Evolutionary conservation across 768 basidiomycete species (phyloP), one percentile per base, ranked within the genome.

Genomic region (Kwoniella sp.): DNA sequence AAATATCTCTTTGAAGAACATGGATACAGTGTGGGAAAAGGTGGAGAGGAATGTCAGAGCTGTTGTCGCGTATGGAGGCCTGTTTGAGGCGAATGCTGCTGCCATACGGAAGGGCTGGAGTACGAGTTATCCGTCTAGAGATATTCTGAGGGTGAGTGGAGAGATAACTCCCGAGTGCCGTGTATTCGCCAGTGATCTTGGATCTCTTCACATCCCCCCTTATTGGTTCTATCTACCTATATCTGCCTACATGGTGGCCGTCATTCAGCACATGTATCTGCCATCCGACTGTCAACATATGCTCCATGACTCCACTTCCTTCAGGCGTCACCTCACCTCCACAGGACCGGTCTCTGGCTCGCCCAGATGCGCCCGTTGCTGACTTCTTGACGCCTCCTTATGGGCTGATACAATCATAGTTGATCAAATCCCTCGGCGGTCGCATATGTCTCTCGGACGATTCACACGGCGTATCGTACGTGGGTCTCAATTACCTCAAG

Each of bases 11-110:
- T 87, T 85, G 73, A 85, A 87, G 20, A 62, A 60, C 15, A 50
- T 60, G 25, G 45, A 66, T 4, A 41, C 38, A 0, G 88, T 89
- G 7, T 88, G 86, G 85, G 79, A 83, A 47, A 87, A 86, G 77
- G 81, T 93, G 37, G 85, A 86, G 79, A 82, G 92, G 70, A 98
- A 98, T 79, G 82, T 98, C 67, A 73, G 79, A 55, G 88, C 82
- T 64, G 92, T 89, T 0, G 84, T 89, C 15, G 82, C 73, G 13
- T 96, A 97, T 79, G 94, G 93, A 1, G 95, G 91, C 2, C 80
- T 96, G 63, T 97, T 98, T 74, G 96, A 99, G 81, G 82, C 91
- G 34, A 98, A 95, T 73, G 88, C 93, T 25, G 91, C 96, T 11
- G 93, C 93, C 9, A 88, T 97, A 75, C 83, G 93, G 73, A 99